phyloP scores from a whole-genome alignment of 331 rosid species.

The Cydonia oblonga region DNA sequence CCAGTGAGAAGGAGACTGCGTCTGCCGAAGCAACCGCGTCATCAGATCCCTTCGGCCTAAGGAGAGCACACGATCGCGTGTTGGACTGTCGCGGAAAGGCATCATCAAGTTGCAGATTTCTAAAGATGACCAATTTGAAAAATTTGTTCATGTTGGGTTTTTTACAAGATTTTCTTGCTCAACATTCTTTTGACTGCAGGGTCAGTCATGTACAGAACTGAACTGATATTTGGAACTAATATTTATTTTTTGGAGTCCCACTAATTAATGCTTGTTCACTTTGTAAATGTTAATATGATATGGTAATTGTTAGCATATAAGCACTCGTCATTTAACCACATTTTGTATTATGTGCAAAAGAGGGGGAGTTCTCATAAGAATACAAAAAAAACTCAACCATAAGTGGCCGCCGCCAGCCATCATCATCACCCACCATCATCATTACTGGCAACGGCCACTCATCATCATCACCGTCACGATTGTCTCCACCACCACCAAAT shows the following conservation, averaged over 20 bases:
- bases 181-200: conserved; percentile 17
- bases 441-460: too few relatives aligned
- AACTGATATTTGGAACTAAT: conserved; percentile 1
- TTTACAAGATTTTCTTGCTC: neutral
- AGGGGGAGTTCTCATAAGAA: too few relatives aligned
- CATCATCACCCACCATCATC: too few relatives aligned
- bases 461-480: too few relatives aligned
- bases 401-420: too few relatives aligned
- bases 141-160: neutral
- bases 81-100: neutral
- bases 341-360: neutral
- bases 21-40: neutral
- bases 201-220: conserved; percentile 6
- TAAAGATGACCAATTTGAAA: neutral
- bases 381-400: too few relatives aligned
- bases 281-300: neutral
- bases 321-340: neutral
- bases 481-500: too few relatives aligned
- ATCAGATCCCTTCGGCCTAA: neutral
- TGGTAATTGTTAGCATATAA: neutral
- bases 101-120: neutral
- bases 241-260: neutral
- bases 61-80: neutral
- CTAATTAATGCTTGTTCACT: neutral
- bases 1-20: neutral